These are phyloP conservation scores for Colletotrichum tropicicola DNA, from an alignment of 2,329 filamentous ascomycete species.

Conservation along the genomic window DNA sequence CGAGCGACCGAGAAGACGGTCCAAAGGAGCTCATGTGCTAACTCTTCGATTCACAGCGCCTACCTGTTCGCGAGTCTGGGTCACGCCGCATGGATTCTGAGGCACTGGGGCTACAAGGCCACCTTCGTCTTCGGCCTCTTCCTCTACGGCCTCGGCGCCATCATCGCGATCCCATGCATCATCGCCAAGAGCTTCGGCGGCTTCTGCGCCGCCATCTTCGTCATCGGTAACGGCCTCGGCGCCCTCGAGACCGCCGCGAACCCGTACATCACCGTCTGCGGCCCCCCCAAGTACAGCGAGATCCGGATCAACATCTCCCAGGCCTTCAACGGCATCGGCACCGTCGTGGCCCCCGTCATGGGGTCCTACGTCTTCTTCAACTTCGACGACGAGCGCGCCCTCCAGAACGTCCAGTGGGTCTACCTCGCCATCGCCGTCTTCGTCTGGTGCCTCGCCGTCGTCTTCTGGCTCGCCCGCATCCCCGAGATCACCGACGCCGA, in stretches of 20 bases:
- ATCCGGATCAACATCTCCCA: slow-evolving; percentile 63
- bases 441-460: slow-evolving; percentile 70
- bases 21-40: too few species aligned
- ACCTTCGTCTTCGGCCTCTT: slow-evolving; percentile 63
- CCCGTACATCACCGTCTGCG: slow-evolving; percentile 65
- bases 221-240: slow-evolving; percentile 77
- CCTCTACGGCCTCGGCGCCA: slow-evolving; percentile 71
- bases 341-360: slow-evolving; percentile 72
- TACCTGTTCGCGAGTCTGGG: slow-evolving; percentile 51
- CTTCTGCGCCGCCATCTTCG: slow-evolving; percentile 77
- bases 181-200: slow-evolving; percentile 68
- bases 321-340: slow-evolving; percentile 62
- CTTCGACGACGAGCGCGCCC: slow-evolving; percentile 49
- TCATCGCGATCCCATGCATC: slow-evolving; percentile 56
- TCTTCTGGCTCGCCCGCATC: slow-evolving; percentile 74
- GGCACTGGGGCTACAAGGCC: slow-evolving; percentile 52
- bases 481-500: slow-evolving; percentile 77
- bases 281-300: slow-evolving; percentile 61
- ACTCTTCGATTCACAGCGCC: slow-evolving; percentile 32
- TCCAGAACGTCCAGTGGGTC: slow-evolving; percentile 79
- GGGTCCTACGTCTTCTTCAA: slow-evolving; percentile 78
- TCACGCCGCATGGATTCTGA: slow-evolving; percentile 49
- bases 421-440: slow-evolving; percentile 79
- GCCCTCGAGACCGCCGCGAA: slow-evolving; percentile 83
- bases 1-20: too few species aligned